Evolutionary conservation across 805 yeast genomes (phyloP).

Genomic region (Candida ipomoeae): DNA sequence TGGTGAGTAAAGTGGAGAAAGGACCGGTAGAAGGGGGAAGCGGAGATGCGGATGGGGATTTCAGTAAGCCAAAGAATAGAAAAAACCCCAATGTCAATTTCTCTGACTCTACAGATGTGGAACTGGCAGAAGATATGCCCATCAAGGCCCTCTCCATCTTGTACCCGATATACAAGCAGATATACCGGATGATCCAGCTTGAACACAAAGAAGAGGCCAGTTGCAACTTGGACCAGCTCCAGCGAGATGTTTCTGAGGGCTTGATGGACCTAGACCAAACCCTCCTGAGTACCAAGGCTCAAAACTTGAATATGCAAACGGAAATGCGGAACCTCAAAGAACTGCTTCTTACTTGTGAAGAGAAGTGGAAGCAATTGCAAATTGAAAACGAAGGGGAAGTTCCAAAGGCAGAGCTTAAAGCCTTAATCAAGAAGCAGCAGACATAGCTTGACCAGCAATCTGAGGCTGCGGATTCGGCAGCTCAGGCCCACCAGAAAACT

Average conservation of each 20-base stretch:
- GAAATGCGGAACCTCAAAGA: neutral
- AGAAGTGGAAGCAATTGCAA: neutral
- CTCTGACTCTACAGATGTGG: constrained; percentile 14
- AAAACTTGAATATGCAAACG: neutral
- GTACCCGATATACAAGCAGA: constrained; percentile 6
- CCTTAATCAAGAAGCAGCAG: neutral
- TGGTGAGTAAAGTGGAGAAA: neutral
- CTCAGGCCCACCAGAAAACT: neutral
- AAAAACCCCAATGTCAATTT: constrained; percentile 4
- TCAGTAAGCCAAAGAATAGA: neutral
- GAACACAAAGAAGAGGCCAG: constrained; percentile 1
- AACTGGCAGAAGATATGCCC: constrained; percentile 6
- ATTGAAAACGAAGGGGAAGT: neutral
- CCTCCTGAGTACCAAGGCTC: neutral
- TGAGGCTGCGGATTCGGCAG: neutral
- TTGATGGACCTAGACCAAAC: constrained; percentile 8
- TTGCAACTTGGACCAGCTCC: constrained; percentile 1
- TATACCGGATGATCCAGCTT: constrained; percentile 3
- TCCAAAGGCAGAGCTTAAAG: neutral
- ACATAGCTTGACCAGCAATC: neutral
- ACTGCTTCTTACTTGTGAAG: neutral
- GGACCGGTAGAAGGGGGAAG: neutral
- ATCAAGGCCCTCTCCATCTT: neutral
- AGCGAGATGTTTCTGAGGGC: constrained; percentile 5
- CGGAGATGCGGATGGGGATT: neutral